A percentile compares a stretch with the other conserved stretches of the same genome.
Conservation (phyloP, 129 eudicot genomes). For the carrot (Daucus carota) region DH1_v3.0 NC_030389.2:42479001-42479500, state of each 20-base stretch:
- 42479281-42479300: not conserved
- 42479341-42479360: not conserved
- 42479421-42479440: not conserved
- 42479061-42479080: constrained; percentile 32
- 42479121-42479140: constrained; percentile 24
- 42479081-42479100: constrained; percentile 37
- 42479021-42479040: constrained; percentile 75
- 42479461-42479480: not conserved
- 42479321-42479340: not conserved
- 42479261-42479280: not conserved
- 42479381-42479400: not conserved
- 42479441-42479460: not conserved
- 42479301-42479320: not conserved
- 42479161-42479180: not conserved
- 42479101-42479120: constrained; percentile 28
- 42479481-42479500: not conserved
- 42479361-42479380: not conserved
- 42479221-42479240: not conserved
- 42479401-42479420: not conserved
- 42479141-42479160: constrained; percentile 21
- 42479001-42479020: constrained; percentile 75
- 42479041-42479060: constrained; percentile 66
- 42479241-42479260: not conserved
- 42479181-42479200: not conserved
- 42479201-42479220: not conserved